phyloP scores from a whole-genome alignment of 208 protist genomes.

The Trypanosomatidae sp. region DNA sequence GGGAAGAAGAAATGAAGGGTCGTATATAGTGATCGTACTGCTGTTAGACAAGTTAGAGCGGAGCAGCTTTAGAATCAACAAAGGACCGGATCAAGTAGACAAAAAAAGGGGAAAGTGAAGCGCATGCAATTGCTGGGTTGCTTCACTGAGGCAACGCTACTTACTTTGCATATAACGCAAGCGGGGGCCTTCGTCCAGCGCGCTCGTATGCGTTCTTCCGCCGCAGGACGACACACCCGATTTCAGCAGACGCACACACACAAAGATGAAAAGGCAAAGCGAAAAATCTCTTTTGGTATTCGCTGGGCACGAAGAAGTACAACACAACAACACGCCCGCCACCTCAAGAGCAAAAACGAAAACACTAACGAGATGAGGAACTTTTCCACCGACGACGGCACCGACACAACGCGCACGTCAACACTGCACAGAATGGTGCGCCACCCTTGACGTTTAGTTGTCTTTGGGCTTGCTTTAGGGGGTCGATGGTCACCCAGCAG shows the following conservation, averaged over 20 bases:
- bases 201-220: background rate
- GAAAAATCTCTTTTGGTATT: background rate
- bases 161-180: background rate
- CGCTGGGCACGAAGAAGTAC: background rate
- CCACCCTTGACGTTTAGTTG: background rate
- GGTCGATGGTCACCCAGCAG: background rate
- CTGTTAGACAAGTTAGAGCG: background rate
- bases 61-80: background rate
- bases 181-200: background rate
- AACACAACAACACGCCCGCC: background rate
- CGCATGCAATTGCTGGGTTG: background rate
- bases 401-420: background rate
- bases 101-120: background rate
- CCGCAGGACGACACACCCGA: background rate
- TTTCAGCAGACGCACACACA: background rate
- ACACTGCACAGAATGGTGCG: background rate
- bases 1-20: background rate
- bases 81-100: background rate
- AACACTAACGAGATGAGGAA: background rate
- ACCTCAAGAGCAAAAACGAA: background rate
- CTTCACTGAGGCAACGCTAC: background rate
- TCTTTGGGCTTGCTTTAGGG: background rate
- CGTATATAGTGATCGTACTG: background rate
- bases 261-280: background rate
- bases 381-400: background rate